Conservation (phyloP, 768 basidiomycete species). For the Pleurotus platypus region DNA sequence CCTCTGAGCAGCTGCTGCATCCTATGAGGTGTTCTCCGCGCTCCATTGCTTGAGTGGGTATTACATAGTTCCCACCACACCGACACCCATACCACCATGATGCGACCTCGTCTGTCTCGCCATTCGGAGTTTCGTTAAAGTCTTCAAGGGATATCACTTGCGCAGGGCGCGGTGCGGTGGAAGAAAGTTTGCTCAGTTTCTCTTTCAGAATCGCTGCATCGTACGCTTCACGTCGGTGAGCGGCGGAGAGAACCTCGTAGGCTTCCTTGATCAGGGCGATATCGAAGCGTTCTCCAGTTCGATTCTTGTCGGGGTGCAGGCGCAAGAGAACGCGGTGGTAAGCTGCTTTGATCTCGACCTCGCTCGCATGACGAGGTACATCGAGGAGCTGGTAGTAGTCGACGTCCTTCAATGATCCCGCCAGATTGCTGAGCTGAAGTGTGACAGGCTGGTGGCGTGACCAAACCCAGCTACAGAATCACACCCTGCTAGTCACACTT, state of each 20-base stretch:
- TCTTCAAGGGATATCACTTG: slow-evolving; percentile 78
- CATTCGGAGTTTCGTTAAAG: slow-evolving; percentile 36
- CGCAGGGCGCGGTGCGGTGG: slow-evolving; percentile 60
- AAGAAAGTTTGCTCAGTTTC: not conserved
- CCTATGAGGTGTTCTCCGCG: slow-evolving; percentile 67
- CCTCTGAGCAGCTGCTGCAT: slow-evolving; percentile 77
- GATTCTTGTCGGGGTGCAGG: slow-evolving; percentile 52
- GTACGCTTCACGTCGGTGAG: slow-evolving; percentile 44
- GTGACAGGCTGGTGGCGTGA: not conserved
- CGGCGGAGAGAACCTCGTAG: slow-evolving; percentile 55
- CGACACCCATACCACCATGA: slow-evolving; percentile 65
- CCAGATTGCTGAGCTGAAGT: slow-evolving; percentile 12
- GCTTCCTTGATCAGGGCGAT: slow-evolving; percentile 66
- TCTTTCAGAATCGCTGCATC: slow-evolving; percentile 28
- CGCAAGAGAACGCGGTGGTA: slow-evolving; percentile 66
- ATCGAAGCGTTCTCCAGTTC: slow-evolving; percentile 27
- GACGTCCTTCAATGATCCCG: slow-evolving; percentile 10
- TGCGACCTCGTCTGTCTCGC: slow-evolving; percentile 21
- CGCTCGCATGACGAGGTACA: slow-evolving; percentile 44
- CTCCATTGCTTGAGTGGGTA: slow-evolving; percentile 61
- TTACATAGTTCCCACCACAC: slow-evolving; percentile 66
- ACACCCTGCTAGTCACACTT: not conserved
- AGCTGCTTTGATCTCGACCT: slow-evolving; percentile 57
- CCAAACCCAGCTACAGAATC: not conserved
- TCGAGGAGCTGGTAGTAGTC: slow-evolving; percentile 64